These are phyloP conservation scores for Pseudogymnoascus sp. DNA, from an alignment of 2,329 filamentous ascomycete species.

Conservation along the genomic window DNA sequence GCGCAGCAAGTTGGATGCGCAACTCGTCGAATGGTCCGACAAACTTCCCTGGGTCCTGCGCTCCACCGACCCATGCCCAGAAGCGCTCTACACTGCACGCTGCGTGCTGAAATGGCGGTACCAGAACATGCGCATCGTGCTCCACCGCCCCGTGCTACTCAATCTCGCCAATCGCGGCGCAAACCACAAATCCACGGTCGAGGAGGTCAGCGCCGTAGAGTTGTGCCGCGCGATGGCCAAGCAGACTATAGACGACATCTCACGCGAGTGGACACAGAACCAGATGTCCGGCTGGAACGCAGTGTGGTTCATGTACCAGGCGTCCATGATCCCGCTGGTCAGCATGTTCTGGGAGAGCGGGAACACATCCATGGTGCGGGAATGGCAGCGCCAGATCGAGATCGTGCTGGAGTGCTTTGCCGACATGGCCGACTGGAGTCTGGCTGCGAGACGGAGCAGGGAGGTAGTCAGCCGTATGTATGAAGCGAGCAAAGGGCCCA, in stretches of 20 bases:
- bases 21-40: constrained; percentile 65
- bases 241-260: constrained; percentile 65
- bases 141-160: constrained; percentile 65
- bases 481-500: constrained; percentile 38
- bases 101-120: constrained; percentile 78
- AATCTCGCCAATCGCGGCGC: constrained; percentile 42
- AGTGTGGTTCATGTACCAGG: constrained; percentile 75
- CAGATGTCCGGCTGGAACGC: constrained; percentile 76
- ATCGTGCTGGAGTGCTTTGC: constrained; percentile 53
- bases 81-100: constrained; percentile 60
- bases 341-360: constrained; percentile 60
- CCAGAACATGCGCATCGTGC: constrained; percentile 67
- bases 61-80: constrained; percentile 58
- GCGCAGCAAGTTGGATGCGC: constrained; percentile 56
- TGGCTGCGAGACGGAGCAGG: constrained; percentile 52
- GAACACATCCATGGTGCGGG: constrained; percentile 24
- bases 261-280: constrained; percentile 60
- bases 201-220: constrained; percentile 60
- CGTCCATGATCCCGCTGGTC: constrained; percentile 69
- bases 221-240: constrained; percentile 62
- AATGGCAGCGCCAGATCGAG: constrained; percentile 50
- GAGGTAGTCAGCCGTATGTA: constrained; percentile 59
- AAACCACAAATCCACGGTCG: constrained; percentile 32
- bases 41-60: constrained; percentile 59
- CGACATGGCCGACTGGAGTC: constrained; percentile 56